phyloP scores from a whole-genome alignment of 257 asterid species.

The Phtheirospermum japonicum region DNA sequence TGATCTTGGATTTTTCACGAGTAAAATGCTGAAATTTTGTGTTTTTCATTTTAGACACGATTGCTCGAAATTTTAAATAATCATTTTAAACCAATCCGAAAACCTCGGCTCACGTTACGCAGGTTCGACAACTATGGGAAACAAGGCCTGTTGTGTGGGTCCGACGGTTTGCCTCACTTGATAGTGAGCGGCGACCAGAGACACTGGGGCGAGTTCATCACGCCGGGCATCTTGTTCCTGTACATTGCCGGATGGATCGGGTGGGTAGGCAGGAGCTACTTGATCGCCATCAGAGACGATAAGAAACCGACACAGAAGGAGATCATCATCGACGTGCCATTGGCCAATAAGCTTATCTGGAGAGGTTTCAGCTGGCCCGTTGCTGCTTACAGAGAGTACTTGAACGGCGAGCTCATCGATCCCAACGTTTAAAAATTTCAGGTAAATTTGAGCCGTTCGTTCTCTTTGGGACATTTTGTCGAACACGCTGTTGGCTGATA shows the following conservation, averaged over 20 bases:
- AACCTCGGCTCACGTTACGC: background rate
- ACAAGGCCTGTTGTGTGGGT: slow-evolving; percentile 83
- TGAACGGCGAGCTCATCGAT: slow-evolving; percentile 88
- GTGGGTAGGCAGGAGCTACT: slow-evolving; percentile 96
- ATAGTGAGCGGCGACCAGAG: slow-evolving; percentile 97
- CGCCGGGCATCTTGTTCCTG: slow-evolving; percentile 84
- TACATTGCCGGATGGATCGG: slow-evolving; percentile 98
- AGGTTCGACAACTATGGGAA: slow-evolving; percentile 89
- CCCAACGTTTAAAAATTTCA: slow-evolving; percentile 54
- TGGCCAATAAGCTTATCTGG: slow-evolving; percentile 73
- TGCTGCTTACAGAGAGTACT: slow-evolving; percentile 89
- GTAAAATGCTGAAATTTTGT: too few relatives aligned
- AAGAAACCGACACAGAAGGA: slow-evolving; percentile 92
- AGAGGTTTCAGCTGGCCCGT: slow-evolving; percentile 97
- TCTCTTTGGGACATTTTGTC: too few relatives aligned
- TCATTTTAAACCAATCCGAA: too few relatives aligned
- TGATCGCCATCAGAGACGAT: slow-evolving; percentile 83
- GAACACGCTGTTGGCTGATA: background rate
- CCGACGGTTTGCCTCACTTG: slow-evolving; percentile 93
- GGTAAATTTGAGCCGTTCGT: background rate
- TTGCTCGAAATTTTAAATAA: too few relatives aligned
- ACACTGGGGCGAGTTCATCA: slow-evolving; percentile 97
- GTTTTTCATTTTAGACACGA: too few relatives aligned
- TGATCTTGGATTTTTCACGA: background rate
- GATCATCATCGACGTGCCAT: slow-evolving; percentile 94